Conservation (phyloP, 2,329 filamentous ascomycete genomes). For the Aspergillus proliferans region DNA sequence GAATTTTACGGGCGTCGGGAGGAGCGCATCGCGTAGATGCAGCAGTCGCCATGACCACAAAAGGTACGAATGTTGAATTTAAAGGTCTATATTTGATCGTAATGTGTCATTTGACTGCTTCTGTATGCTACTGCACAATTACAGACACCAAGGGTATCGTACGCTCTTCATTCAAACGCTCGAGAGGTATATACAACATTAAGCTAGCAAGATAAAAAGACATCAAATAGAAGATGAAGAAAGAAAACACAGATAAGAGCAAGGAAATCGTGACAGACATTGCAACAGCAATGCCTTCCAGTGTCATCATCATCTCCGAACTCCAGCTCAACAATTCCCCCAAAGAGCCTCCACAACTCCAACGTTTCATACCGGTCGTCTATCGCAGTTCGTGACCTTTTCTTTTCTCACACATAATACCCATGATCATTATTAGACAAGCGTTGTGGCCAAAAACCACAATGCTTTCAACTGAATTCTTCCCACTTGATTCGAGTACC, state of each 20-base stretch:
- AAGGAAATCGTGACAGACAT: slow-evolving; percentile 10
- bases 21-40: slow-evolving; percentile 17
- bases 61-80: background rate
- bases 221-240: slow-evolving; percentile 17
- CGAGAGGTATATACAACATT: slow-evolving; percentile 34
- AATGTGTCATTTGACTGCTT: background rate
- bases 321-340: background rate
- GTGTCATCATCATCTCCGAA: background rate
- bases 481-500: background rate
- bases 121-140: background rate
- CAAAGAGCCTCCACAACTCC: background rate
- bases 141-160: slow-evolving; percentile 22
- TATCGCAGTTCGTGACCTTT: background rate
- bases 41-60: background rate
- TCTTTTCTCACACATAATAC: background rate
- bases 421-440: background rate
- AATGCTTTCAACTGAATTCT: background rate
- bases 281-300: slow-evolving; percentile 5
- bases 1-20: slow-evolving; percentile 30
- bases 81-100: no score
- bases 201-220: slow-evolving; percentile 15
- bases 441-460: background rate
- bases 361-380: slow-evolving; percentile 1
- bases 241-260: slow-evolving; percentile 6
- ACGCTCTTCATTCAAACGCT: slow-evolving; percentile 35